Evolutionary conservation across 345 rosid genomes (phyloP).

Genomic region (Eucalyptus regnans): DNA sequence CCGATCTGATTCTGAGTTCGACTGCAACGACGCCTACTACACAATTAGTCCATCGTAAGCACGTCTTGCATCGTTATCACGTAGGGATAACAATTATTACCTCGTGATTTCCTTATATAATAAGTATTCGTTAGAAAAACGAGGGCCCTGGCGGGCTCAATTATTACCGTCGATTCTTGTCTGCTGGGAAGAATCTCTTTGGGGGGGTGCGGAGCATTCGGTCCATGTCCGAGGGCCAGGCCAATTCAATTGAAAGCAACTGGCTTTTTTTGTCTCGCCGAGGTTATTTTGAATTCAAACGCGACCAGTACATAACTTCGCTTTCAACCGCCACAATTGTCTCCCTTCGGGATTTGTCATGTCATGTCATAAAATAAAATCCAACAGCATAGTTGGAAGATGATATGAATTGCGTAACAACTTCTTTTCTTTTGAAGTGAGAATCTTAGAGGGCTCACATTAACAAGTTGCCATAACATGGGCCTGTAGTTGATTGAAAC

Average conservation of each 20-base stretch:
- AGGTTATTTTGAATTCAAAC: not conserved
- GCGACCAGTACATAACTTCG: not conserved
- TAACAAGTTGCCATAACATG: not conserved
- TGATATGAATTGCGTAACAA: not conserved
- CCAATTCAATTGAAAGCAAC: not conserved
- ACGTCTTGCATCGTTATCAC: not conserved
- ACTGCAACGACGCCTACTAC: not conserved
- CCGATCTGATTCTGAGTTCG: not conserved
- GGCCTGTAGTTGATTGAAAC: rapidly evolving
- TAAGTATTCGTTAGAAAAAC: no score
- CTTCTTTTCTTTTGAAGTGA: not conserved
- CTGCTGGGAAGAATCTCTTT: not conserved
- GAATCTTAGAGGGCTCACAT: not conserved
- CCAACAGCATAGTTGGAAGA: not conserved
- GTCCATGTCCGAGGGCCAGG: not conserved
- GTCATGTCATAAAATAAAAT: not conserved
- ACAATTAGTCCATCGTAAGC: not conserved
- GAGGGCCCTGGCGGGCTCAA: not conserved
- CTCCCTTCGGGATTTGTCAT: not conserved
- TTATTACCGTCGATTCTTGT: not conserved
- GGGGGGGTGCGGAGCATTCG: not conserved
- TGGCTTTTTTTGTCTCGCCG: not conserved
- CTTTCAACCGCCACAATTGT: not conserved
- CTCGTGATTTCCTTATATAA: not conserved
- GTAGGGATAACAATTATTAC: not conserved